phyloP scores from a whole-genome alignment of 306 rosid species.

The Prunus mume region DNA sequence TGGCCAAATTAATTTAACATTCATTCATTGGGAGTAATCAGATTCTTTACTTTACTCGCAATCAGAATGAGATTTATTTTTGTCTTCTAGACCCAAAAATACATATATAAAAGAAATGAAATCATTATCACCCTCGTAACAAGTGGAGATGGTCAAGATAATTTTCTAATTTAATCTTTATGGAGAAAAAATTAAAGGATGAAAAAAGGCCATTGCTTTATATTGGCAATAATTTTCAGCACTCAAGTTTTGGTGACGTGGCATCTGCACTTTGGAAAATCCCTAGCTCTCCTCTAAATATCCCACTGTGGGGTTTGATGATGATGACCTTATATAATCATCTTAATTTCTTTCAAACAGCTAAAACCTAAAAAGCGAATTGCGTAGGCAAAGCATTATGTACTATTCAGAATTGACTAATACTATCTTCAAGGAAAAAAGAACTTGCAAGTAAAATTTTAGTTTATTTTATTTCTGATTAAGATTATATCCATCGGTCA shows the following conservation, averaged over 20 bases:
- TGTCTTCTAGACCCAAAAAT: no score
- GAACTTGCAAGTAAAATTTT: no score
- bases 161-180: background rate
- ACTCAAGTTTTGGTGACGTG: background rate
- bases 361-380: background rate
- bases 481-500: background rate
- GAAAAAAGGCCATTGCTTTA: background rate
- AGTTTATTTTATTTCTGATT: background rate
- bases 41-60: background rate
- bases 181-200: background rate
- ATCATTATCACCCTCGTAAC: background rate
- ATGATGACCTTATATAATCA: background rate
- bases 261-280: slow-evolving; percentile 1
- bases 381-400: background rate
- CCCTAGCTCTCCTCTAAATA: background rate
- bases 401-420: background rate
- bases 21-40: background rate
- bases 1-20: background rate
- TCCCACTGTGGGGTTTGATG: background rate
- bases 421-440: no score
- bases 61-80: background rate
- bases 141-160: background rate
- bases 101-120: background rate
- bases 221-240: slow-evolving; percentile 8
- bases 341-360: background rate